Evolutionary conservation across 495 filamentous ascomycete species (phyloP).

Genomic region (Aspergillus incahuasiensis): DNA sequence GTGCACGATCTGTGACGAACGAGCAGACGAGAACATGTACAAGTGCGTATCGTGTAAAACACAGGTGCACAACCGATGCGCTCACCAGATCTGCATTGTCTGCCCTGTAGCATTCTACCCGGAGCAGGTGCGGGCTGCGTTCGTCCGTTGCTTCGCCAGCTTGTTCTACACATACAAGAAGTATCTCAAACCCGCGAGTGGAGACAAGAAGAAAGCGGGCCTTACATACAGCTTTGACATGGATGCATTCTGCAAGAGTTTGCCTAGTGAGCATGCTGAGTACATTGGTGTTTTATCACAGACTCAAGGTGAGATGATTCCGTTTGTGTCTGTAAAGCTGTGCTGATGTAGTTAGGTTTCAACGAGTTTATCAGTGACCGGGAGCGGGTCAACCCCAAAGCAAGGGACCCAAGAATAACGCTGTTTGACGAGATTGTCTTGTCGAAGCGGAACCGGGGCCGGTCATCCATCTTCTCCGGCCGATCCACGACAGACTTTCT

Average conservation of each 20-base stretch:
- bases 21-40: slow-evolving; percentile 84
- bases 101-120: slow-evolving; percentile 87
- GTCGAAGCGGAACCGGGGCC: slow-evolving; percentile 85
- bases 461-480: slow-evolving; percentile 46
- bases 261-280: slow-evolving; percentile 86
- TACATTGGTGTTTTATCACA: slow-evolving; percentile 85
- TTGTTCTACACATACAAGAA: slow-evolving; percentile 95
- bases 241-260: slow-evolving; percentile 84
- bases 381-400: slow-evolving; percentile 50
- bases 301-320: slow-evolving; percentile 68
- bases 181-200: slow-evolving; percentile 66
- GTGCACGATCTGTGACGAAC: slow-evolving; percentile 87
- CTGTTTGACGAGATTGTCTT: slow-evolving; percentile 96
- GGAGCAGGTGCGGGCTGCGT: slow-evolving; percentile 86
- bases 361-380: slow-evolving; percentile 96
- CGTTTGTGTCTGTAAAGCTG: not conserved
- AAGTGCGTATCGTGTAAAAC: slow-evolving; percentile 76
- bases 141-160: slow-evolving; percentile 90
- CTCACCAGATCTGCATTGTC: slow-evolving; percentile 74
- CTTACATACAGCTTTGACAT: slow-evolving; percentile 91
- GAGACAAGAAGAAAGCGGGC: slow-evolving; percentile 81
- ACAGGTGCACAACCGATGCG: slow-evolving; percentile 73
- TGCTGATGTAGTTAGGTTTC: slow-evolving; percentile 55
- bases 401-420: slow-evolving; percentile 64
- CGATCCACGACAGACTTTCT: slow-evolving; percentile 64